Conservation (phyloP, 192 early-diverging fungal species). For the Linnemannia schmuckeri region DNA sequence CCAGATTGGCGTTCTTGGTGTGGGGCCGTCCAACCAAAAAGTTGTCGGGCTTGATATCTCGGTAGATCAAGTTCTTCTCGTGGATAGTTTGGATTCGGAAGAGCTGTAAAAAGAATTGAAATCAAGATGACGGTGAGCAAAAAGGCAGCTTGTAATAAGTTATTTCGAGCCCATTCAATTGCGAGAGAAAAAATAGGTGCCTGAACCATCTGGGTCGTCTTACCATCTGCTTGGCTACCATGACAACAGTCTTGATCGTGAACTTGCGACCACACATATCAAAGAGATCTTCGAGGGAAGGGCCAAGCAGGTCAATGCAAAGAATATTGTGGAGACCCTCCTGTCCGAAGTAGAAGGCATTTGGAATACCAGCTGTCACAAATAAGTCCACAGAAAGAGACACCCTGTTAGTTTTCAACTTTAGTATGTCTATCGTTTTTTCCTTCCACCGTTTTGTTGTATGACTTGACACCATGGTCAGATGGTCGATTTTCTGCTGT, state of each 20-base stretch:
- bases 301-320: conserved; percentile 94
- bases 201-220: not conserved
- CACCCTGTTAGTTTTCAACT: not conserved
- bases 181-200: not conserved
- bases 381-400: not conserved
- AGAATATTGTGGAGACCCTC: conserved; percentile 97
- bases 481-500: not conserved
- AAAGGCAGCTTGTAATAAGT: not conserved
- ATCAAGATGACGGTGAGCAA: not conserved
- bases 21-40: conserved; percentile 90
- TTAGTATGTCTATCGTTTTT: not conserved
- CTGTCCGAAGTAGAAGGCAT: conserved; percentile 95
- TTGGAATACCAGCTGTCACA: conserved; percentile 83
- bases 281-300: conserved; percentile 95
- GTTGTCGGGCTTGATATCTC: conserved; percentile 99
- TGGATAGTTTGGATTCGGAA: conserved; percentile 93
- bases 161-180: not conserved
- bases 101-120: conserved; percentile 52
- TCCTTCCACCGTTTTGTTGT: not conserved
- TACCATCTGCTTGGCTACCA: conserved; percentile 97
- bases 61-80: conserved; percentile 95
- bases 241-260: conserved; percentile 93
- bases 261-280: conserved; percentile 96
- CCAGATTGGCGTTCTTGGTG: conserved; percentile 70
- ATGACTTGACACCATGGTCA: not conserved